A percentile compares a stretch with the other conserved stretches of the same genome.
Evolutionary conservation across 768 basidiomycete species (phyloP).

Genomic region (Dioszegia hungarica): DNA sequence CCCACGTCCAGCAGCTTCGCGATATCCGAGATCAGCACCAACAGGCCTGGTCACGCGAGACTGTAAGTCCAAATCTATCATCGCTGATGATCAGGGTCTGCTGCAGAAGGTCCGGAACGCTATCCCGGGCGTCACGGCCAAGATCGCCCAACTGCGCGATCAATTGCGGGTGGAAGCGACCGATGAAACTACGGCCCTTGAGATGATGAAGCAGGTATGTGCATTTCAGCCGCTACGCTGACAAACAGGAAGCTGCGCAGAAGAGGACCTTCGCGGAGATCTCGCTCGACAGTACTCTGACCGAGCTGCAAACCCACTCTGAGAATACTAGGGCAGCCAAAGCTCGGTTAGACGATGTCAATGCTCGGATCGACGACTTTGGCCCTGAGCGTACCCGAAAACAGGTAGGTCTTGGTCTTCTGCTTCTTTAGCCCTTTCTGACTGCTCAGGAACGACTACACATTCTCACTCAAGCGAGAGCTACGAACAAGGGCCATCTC

Average conservation of each 20-base stretch:
- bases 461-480: not conserved
- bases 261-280: not conserved
- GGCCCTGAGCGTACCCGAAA: not conserved
- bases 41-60: not conserved
- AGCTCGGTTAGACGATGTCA: constrained; percentile 6
- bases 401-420: not conserved
- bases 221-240: not conserved
- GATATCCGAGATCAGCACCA: not conserved
- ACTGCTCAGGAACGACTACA: not conserved
- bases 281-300: not conserved
- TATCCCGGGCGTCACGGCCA: not conserved
- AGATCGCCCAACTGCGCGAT: not conserved
- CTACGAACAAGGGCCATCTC: not conserved
- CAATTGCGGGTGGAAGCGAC: not conserved
- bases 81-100: constrained; percentile 7
- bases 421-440: not conserved
- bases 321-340: not conserved
- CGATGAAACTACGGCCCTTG: constrained; percentile 1
- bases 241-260: not conserved
- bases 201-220: constrained; percentile 4
- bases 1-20: not conserved
- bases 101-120: not conserved
- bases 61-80: not conserved
- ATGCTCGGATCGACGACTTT: constrained; percentile 2
- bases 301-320: not conserved